Base-by-base conservation (phyloP, 768 basidiomycete genomes). In the Pleurotus giganteus region DNA sequence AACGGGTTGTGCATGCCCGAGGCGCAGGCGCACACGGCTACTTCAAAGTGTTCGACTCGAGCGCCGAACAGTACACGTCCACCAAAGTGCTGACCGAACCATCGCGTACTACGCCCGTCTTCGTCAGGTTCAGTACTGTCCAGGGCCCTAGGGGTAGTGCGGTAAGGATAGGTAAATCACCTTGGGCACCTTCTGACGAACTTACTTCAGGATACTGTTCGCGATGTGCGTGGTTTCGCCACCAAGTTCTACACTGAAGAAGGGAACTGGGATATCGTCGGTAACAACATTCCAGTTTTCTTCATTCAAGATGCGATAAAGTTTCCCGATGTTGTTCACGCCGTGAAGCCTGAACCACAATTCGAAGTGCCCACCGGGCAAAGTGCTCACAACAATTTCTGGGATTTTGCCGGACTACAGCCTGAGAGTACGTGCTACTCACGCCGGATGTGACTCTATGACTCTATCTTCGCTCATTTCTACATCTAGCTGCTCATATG, bases 191-290 rank as follows among this genome's bases (percentile, higher is more conserved):
- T n/a, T n/a, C n/a, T n/a, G n/a, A n/a, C n/a, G n/a, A n/a, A n/a
- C n/a, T n/a, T n/a, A n/a, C n/a, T 54, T 21, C 47, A 85, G 80
- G 84, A 87, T 59, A 87, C 85, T 23, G 88, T 89, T 37, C 83
- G 91, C 37, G 92, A 95, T 63, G 90, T 92, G 21, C 82, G 92
- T 57, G 93, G 93, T 0, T 95, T 95, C 63, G 92, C 94, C 0
- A 72, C 79, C 50, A 86, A 92, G 63, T 84, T 94, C 61, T 94
- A 92, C 67, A 91, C 93, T 0, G 66, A 84, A 1, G 88, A 94
- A 67, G 91, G 91, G 3, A 92, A 90, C 60, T 89, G 87, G 87
- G 92, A 94, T 63, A 71, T 95, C 29, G 91, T 93, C 31, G 89
- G 84, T n/a, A 90, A 91, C 62, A 76, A 91, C 60, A 85, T 89